Percentiles rank a stretch among this genome's conserved stretches.
Evolutionary conservation across 805 yeast genomes (phyloP).

Genomic region (Candida pseudoglaebosa): DNA sequence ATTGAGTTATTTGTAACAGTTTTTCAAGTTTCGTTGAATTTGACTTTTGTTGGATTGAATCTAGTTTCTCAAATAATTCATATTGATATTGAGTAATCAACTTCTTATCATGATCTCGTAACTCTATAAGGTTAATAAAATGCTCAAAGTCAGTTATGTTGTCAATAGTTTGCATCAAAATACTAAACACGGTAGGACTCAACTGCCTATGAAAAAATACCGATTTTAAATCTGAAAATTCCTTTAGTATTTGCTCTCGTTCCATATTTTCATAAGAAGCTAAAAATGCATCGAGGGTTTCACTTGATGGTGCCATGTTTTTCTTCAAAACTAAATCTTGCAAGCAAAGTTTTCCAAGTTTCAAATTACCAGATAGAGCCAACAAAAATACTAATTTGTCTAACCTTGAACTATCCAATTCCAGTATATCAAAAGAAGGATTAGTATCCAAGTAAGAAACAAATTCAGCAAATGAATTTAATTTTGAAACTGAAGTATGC

Average conservation of each 20-base stretch:
- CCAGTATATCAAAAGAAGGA: slow-evolving; percentile 10
- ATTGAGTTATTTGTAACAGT: slow-evolving; percentile 19
- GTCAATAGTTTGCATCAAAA: slow-evolving; percentile 20
- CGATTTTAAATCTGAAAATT: slow-evolving; percentile 23
- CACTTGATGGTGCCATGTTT: slow-evolving; percentile 19
- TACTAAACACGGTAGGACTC: slow-evolving; percentile 14
- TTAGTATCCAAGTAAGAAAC: slow-evolving; percentile 8
- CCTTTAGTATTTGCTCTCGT: slow-evolving; percentile 13
- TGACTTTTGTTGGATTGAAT: slow-evolving; percentile 11
- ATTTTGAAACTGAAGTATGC: slow-evolving; percentile 8
- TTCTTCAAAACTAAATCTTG: slow-evolving; percentile 10
- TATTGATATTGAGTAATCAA: slow-evolving; percentile 15
- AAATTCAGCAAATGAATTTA: slow-evolving; percentile 10
- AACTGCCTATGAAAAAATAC: slow-evolving; percentile 23
- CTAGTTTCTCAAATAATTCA: slow-evolving; percentile 18
- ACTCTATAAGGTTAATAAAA: slow-evolving; percentile 18
- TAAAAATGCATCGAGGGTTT: slow-evolving; percentile 19
- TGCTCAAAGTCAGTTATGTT: slow-evolving; percentile 25
- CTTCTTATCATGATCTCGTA: slow-evolving; percentile 5
- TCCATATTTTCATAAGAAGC: slow-evolving; percentile 12
- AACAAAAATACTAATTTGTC: slow-evolving; percentile 22
- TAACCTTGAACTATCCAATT: slow-evolving; percentile 16
- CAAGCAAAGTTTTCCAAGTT: slow-evolving; percentile 12
- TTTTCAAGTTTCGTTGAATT: slow-evolving; percentile 9
- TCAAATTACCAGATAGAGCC: slow-evolving; percentile 14